Evolutionary conservation across 2,329 filamentous ascomycete species (phyloP), one percentile per base, ranked within the genome.

Genomic region (Botrytis byssoidea): DNA sequence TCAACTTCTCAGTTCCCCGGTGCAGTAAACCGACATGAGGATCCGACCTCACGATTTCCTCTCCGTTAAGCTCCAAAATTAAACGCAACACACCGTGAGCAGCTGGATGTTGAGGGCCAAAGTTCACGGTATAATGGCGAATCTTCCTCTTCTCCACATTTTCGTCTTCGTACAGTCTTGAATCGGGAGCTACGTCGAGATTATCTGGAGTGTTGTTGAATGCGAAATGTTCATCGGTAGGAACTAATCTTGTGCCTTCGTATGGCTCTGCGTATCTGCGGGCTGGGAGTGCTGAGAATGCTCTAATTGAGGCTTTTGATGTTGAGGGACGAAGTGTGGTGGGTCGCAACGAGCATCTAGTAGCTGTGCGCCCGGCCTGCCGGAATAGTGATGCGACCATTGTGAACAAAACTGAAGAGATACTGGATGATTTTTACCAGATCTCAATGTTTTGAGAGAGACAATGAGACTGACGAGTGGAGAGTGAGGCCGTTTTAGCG

Each of bases 101-200:
- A 77, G 96, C 96, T 57, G 96, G 96, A 87, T 99, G 96, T 88
- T 99, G 96, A 77, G 96, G 96, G 73, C 96, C 96, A 81, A 99
- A 99, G 88, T 99, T 99, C 87, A 99, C 95, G 10, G 96, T 99
- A 86, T 99, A 99, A 86, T 99, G 96, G 78, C 96, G 91, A 83
- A 99, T 92, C 88, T 98, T 98, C 84, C 95, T 92, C 84, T 85
- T 84, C 79, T 87, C 84, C 77, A 84, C 82, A 75, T 83, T 83
- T 73, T 83, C 80, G 70, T 81, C 79, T 77, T 86, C 85, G 71
- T 59, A 48, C 32, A 83, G 79, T 79, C 83, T 81, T 77, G 84
- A 77, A 60, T 86, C 79, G 79, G 79, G 77, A 22, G 75, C 76
- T 32, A 77, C 59, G 67, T 80, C 78, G 60, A 76, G 63, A 51